These are phyloP conservation scores for Ceratocystis ficicola DNA, from an alignment of 2,329 filamentous ascomycete genomes.

Conservation along the genomic window DNA sequence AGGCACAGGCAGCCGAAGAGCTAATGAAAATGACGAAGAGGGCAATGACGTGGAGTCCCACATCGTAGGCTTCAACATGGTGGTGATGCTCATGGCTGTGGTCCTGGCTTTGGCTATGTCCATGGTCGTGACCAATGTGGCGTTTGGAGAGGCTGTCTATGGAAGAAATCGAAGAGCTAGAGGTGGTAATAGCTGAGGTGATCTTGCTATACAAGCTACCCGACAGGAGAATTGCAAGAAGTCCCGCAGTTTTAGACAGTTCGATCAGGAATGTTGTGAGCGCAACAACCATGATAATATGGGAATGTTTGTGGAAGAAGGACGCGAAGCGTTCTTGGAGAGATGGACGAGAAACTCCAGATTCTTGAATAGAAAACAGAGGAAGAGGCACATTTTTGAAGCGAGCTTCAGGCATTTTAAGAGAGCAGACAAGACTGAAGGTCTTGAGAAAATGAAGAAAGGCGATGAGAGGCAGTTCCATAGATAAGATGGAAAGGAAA, in stretches of 20 bases:
- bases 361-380: background rate
- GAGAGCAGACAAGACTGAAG: background rate
- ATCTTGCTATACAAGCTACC: background rate
- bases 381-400: background rate
- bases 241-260: too few relatives aligned
- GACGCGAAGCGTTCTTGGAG: background rate
- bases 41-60: slow-evolving; percentile 45
- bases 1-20: slow-evolving; percentile 38
- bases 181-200: background rate
- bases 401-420: background rate
- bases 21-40: slow-evolving; percentile 39
- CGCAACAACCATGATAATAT: too few relatives aligned
- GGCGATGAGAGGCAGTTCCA: background rate
- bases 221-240: too few relatives aligned
- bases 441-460: background rate
- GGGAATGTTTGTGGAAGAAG: background rate
- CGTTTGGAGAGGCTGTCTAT: background rate
- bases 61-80: slow-evolving; percentile 37
- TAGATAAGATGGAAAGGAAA: background rate
- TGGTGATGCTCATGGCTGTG: background rate
- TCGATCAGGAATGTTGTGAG: too few relatives aligned
- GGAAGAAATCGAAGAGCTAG: background rate
- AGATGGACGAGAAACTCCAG: background rate
- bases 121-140: slow-evolving; percentile 12
- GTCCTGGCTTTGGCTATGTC: background rate